These are phyloP conservation scores for Scedosporium apiospermum DNA, from an alignment of 2,329 filamentous ascomycete genomes.

Conservation along the genomic window DNA sequence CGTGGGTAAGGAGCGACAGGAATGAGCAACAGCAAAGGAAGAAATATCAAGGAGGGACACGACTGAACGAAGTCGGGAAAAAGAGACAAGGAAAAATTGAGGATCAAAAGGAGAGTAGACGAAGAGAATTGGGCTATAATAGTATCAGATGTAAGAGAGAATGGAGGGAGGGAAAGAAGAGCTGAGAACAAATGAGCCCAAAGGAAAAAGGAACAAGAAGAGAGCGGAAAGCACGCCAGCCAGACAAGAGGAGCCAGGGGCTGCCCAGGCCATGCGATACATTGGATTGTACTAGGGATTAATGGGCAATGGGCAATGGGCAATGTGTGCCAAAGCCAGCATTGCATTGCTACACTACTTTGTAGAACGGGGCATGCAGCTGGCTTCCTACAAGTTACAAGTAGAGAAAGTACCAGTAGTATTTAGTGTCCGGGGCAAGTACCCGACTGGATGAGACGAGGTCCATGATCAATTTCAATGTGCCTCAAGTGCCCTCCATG, in stretches of 20 bases:
- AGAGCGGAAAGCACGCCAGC: not conserved
- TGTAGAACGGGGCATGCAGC: no score
- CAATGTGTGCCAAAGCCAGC: no score
- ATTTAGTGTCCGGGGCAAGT: no score
- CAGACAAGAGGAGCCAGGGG: not conserved
- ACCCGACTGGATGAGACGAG: no score
- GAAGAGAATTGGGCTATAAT: constrained; percentile 7
- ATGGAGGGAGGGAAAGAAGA: constrained; percentile 6
- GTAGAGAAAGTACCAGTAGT: no score
- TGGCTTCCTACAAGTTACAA: no score
- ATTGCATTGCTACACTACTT: no score
- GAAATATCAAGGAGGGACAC: constrained; percentile 4
- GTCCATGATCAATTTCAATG: no score
- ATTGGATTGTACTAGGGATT: no score
- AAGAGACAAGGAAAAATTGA: constrained; percentile 1
- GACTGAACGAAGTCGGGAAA: not conserved
- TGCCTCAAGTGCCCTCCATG: no score
- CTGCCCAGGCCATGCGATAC: no score
- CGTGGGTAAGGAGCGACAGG: constrained; percentile 1
- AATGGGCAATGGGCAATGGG: no score
- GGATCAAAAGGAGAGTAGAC: constrained; percentile 8
- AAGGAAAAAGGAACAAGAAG: not conserved
- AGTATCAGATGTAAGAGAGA: constrained; percentile 8
- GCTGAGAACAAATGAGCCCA: constrained; percentile 2
- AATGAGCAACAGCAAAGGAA: not conserved